A percentile compares a stretch with the other conserved stretches of the same genome.
Conservation (phyloP, 768 basidiomycete genomes). For the Pluteus cervinus region DNA sequence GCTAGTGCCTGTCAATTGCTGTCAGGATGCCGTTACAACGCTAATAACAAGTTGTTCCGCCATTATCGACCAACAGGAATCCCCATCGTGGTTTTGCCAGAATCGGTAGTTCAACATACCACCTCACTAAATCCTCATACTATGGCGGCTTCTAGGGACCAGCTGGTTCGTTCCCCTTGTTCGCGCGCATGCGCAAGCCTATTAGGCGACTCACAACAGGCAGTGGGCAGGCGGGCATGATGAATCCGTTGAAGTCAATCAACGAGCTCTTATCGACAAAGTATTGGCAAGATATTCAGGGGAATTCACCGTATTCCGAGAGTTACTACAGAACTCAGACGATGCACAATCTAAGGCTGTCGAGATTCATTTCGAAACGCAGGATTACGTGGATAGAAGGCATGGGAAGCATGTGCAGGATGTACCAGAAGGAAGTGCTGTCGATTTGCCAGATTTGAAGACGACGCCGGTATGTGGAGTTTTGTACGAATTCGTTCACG, state of each 20-base stretch:
- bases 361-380: conserved; percentile 77
- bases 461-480: conserved; percentile 41
- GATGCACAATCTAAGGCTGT: conserved; percentile 75
- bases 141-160: too few relatives aligned
- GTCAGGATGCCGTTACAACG: too few relatives aligned
- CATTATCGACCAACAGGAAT: too few relatives aligned
- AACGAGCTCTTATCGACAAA: conserved; percentile 95
- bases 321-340: conserved; percentile 94
- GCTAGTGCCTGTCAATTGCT: too few relatives aligned
- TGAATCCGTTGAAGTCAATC: conserved; percentile 87
- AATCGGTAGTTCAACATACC: too few relatives aligned
- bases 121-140: too few relatives aligned
- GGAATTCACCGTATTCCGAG: conserved; percentile 81
- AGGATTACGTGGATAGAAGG: conserved; percentile 33
- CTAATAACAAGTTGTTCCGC: too few relatives aligned
- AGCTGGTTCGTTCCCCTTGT: too few relatives aligned
- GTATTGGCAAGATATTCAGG: conserved; percentile 94
- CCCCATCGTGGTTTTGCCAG: too few relatives aligned
- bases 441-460: conserved; percentile 55
- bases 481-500: not conserved
- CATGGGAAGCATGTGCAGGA: too few relatives aligned
- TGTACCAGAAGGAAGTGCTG: conserved; percentile 6
- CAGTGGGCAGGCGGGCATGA: conserved; percentile 61
- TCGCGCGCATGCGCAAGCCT: too few relatives aligned
- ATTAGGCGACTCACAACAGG: too few relatives aligned